These are phyloP conservation scores for Lyophyllum semitale DNA, from an alignment of 768 basidiomycete species.

Conservation along the genomic window DNA sequence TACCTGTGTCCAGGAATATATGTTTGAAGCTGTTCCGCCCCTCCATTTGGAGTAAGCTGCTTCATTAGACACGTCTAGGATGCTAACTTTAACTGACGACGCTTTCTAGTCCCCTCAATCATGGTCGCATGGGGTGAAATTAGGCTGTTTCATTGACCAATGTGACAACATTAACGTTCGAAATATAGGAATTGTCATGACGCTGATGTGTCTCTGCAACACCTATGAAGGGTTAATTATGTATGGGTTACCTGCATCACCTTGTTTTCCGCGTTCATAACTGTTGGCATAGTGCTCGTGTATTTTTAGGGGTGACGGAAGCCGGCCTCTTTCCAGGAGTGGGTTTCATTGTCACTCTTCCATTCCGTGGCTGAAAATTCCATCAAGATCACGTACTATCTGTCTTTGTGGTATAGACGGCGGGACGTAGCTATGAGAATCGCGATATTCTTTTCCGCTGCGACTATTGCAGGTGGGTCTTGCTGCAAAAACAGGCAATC, in stretches of 20 bases:
- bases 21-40: slow-evolving; percentile 31
- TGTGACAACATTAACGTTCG: neutral
- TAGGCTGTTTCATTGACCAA: neutral
- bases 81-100: neutral
- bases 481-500: neutral
- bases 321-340: slow-evolving; percentile 41
- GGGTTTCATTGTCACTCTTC: slow-evolving; percentile 5
- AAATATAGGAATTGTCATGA: slow-evolving; percentile 26
- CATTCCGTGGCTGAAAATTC: neutral
- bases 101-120: slow-evolving; percentile 27
- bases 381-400: slow-evolving; percentile 40
- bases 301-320: slow-evolving; percentile 43
- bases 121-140: slow-evolving; percentile 32
- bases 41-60: slow-evolving; percentile 31
- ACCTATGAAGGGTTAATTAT: slow-evolving; percentile 30
- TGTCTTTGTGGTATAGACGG: slow-evolving; percentile 63
- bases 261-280: neutral
- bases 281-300: slow-evolving; percentile 27
- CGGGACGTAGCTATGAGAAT: slow-evolving; percentile 58
- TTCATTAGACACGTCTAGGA: neutral
- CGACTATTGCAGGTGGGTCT: slow-evolving; percentile 49
- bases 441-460: slow-evolving; percentile 66
- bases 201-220: slow-evolving; percentile 33
- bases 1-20: slow-evolving; percentile 26
- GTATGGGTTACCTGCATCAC: slow-evolving; percentile 14